Evolutionary conservation across 208 protist species (phyloP).

Genomic region (Sergeia podlipaevii): DNA sequence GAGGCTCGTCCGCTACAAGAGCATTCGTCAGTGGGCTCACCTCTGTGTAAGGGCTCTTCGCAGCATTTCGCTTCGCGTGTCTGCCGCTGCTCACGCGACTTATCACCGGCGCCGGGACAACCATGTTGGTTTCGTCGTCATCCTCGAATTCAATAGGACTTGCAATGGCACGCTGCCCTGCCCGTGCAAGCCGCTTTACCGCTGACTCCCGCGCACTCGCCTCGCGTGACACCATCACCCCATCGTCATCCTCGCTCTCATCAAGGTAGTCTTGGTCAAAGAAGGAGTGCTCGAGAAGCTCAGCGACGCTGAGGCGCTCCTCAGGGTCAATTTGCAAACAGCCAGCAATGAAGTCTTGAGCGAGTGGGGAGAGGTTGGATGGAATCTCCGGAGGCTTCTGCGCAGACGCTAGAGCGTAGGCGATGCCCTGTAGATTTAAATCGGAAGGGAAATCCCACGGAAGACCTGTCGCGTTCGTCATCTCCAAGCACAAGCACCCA

Average conservation of each 20-base stretch:
- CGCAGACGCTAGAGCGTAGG: conserved; percentile 63
- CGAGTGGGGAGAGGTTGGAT: conserved; percentile 32
- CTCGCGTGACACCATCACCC: conserved; percentile 37
- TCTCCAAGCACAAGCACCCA: conserved; percentile 81
- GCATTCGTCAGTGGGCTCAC: conserved; percentile 1
- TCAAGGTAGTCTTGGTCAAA: conserved; percentile 32
- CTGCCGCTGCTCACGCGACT: conserved; percentile 1
- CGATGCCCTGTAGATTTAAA: conserved; percentile 52
- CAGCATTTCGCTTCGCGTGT: background rate
- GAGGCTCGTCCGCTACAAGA: conserved; percentile 1
- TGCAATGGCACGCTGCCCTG: background rate
- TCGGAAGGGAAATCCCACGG: conserved; percentile 58
- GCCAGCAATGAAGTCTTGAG: conserved; percentile 59
- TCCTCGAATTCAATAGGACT: background rate
- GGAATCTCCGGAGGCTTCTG: conserved; percentile 57
- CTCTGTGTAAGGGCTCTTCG: background rate
- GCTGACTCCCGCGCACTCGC: conserved; percentile 25
- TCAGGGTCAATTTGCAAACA: conserved; percentile 62
- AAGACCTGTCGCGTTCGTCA: conserved; percentile 63
- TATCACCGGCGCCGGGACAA: conserved; percentile 4
- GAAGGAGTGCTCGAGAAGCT: conserved; percentile 78
- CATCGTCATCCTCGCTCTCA: conserved; percentile 29
- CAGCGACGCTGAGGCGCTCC: conserved; percentile 42
- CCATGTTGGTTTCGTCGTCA: conserved; percentile 2
- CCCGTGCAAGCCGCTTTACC: conserved; percentile 26